phyloP scores from a whole-genome alignment of 768 basidiomycete genomes.

The Baorangia bicolor region DNA sequence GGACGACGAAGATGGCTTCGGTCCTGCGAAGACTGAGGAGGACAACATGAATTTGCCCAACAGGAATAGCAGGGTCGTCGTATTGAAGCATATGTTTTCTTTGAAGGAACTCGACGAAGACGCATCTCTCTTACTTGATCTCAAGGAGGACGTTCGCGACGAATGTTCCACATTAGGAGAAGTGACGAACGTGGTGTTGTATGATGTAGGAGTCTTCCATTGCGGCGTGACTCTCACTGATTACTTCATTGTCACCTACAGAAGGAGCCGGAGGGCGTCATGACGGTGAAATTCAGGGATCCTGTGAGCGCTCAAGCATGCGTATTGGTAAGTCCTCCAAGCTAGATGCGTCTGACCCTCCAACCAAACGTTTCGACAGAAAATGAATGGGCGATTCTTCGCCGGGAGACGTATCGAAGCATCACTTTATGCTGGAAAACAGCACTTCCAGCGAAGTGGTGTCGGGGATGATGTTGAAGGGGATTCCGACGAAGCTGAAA shows the following conservation, averaged over 20 bases:
- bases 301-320: slow-evolving; percentile 92
- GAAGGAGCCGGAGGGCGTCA: slow-evolving; percentile 91
- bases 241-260: slow-evolving; percentile 33
- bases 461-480: slow-evolving; percentile 60
- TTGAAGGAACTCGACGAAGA: slow-evolving; percentile 84
- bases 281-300: slow-evolving; percentile 96
- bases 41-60: slow-evolving; percentile 47
- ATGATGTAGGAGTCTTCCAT: slow-evolving; percentile 67
- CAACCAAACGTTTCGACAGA: slow-evolving; percentile 43
- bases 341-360: not conserved
- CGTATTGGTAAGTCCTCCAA: slow-evolving; percentile 57
- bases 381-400: slow-evolving; percentile 94
- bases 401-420: slow-evolving; percentile 83
- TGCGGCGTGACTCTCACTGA: not conserved
- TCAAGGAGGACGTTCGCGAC: slow-evolving; percentile 95
- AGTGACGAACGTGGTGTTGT: slow-evolving; percentile 93
- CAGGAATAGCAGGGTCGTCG: slow-evolving; percentile 76
- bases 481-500: slow-evolving; percentile 72
- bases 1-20: slow-evolving; percentile 93
- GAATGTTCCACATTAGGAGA: slow-evolving; percentile 89
- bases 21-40: slow-evolving; percentile 60
- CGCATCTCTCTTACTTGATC: slow-evolving; percentile 78
- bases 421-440: slow-evolving; percentile 75
- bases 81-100: slow-evolving; percentile 95
- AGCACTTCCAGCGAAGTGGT: slow-evolving; percentile 78